A percentile compares a stretch with the other conserved stretches of the same genome.
Conservation (phyloP, 306 rosid species). For the Astragalus glycyphyllos region DNA sequence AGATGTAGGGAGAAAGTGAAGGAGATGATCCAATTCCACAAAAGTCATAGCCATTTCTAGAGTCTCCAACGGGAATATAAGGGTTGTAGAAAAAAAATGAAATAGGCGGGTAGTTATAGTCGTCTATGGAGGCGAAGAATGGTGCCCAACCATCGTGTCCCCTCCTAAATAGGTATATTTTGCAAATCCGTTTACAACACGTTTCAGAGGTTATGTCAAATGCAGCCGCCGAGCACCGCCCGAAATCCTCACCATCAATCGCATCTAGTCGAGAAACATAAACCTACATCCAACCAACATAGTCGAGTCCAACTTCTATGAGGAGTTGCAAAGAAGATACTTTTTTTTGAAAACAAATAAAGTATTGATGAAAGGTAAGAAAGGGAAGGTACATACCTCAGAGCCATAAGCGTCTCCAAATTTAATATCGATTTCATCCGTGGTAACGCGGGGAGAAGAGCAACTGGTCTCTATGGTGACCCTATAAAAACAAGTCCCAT, state of each 20-base stretch:
- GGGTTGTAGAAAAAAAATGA: conserved; percentile 44
- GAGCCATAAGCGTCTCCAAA: conserved; percentile 85
- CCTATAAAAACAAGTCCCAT: conserved; percentile 60
- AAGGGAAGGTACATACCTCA: too few species aligned
- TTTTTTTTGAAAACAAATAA: too few species aligned
- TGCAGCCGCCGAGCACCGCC: conserved; percentile 51
- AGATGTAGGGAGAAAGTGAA: too few species aligned
- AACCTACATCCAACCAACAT: too few species aligned
- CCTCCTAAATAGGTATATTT: conserved; percentile 54
- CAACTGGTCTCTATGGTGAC: conserved; percentile 74
- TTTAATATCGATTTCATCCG: conserved; percentile 65
- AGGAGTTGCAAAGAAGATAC: too few species aligned
- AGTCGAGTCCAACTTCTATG: too few species aligned
- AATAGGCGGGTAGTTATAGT: conserved; percentile 40
- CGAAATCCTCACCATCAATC: conserved; percentile 52
- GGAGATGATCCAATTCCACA: too few species aligned
- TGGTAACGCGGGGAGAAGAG: conserved; percentile 62
- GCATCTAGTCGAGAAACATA: too few species aligned
- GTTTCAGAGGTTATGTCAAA: conserved; percentile 50
- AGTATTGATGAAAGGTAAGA: too few species aligned
- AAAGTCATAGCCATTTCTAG: conserved; percentile 50
- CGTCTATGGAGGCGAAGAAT: conserved; percentile 49
- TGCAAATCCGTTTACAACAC: conserved; percentile 58
- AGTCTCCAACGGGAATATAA: conserved; percentile 44
- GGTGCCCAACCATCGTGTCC: conserved; percentile 75